Evolutionary conservation across 441 rosid species (phyloP).

Genomic region (Manihot esculenta): DNA sequence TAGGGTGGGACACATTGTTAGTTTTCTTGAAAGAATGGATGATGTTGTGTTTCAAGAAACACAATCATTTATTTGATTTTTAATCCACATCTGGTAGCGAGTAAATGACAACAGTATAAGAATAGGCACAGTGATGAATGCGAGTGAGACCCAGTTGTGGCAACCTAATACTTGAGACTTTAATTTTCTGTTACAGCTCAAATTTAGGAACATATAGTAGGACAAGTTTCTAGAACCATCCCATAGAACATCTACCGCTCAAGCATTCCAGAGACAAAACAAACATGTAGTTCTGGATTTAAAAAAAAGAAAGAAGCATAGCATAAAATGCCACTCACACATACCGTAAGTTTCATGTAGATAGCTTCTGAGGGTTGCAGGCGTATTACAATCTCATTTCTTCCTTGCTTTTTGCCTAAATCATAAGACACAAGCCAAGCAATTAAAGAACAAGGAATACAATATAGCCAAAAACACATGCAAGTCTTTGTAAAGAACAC

Average conservation of each 20-base stretch:
- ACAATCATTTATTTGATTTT: not conserved
- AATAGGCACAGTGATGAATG: not conserved
- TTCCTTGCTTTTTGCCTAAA: slow-evolving; percentile 89
- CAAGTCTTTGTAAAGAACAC: not conserved
- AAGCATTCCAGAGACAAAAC: not conserved
- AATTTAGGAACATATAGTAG: not conserved
- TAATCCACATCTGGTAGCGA: too few relatives aligned
- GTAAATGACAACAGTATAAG: not conserved
- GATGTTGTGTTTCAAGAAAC: not conserved
- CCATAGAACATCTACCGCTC: not conserved
- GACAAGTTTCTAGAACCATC: not conserved
- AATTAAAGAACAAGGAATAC: slow-evolving; percentile 10
- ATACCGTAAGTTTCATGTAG: slow-evolving; percentile 96
- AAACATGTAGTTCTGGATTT: not conserved
- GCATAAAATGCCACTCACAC: not conserved
- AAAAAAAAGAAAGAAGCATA: not conserved
- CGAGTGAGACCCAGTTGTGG: not conserved
- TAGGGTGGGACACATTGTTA: not conserved
- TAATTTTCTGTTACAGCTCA: not conserved
- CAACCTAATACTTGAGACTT: not conserved
- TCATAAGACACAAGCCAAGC: slow-evolving; percentile 22
- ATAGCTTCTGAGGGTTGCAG: slow-evolving; percentile 95
- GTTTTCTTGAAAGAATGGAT: not conserved
- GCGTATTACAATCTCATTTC: slow-evolving; percentile 96
- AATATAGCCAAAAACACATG: not conserved